These are phyloP conservation scores for Xylaria sp. DNA, from an alignment of 2,329 filamentous ascomycete genomes.

Conservation along the genomic window DNA sequence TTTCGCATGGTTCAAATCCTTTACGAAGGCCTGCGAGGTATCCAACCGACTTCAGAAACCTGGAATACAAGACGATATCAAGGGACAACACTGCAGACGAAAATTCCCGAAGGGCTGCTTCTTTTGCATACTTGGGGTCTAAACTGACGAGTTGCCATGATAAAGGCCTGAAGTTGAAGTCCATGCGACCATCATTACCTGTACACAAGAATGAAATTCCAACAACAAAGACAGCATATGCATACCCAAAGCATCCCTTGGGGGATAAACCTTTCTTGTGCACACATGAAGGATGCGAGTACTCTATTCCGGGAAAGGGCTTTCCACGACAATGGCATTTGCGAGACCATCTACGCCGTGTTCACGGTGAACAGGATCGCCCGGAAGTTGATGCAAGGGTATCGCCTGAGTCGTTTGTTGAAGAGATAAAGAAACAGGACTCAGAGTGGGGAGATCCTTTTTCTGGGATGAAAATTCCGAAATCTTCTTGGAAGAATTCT, in stretches of 20 bases:
- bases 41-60: neutral
- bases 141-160: neutral
- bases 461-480: too few species aligned
- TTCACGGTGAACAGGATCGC: neutral
- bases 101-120: constrained; percentile 5
- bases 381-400: too few species aligned
- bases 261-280: neutral
- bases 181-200: neutral
- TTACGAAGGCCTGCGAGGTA: neutral
- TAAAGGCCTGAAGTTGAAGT: neutral
- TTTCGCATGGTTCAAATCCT: neutral
- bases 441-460: too few species aligned
- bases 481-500: too few species aligned
- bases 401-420: neutral
- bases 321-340: neutral
- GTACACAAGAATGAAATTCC: neutral
- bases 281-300: neutral
- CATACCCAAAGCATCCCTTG: neutral
- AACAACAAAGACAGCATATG: neutral
- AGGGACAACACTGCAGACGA: constrained; percentile 26
- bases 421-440: neutral
- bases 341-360: neutral
- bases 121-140: constrained; percentile 16
- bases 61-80: constrained; percentile 13
- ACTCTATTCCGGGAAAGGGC: neutral